These are phyloP conservation scores for Phytophthora megakarya DNA, from an alignment of 352 stramenopile species.

Conservation along the genomic window DNA sequence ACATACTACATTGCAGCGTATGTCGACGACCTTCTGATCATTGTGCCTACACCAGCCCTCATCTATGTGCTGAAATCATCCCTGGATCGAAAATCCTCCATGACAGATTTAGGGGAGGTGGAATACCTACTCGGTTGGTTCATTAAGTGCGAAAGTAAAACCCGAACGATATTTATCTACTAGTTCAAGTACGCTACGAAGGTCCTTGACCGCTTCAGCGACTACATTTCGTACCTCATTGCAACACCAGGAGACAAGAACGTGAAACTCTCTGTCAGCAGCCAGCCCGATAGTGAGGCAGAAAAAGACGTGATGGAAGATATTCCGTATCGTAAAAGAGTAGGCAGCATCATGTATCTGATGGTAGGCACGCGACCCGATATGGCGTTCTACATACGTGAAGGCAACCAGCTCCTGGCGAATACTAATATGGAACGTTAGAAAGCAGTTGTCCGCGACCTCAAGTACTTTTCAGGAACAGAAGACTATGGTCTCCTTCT, in stretches of 20 bases:
- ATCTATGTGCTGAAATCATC: slow-evolving; percentile 9
- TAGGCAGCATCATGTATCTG: too few species aligned
- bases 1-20: slow-evolving; percentile 3
- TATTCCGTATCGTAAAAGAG: too few species aligned
- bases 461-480: neutral
- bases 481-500: neutral
- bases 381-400: too few species aligned
- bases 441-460: neutral
- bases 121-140: slow-evolving; percentile 23
- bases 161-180: slow-evolving; percentile 24
- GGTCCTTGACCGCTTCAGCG: slow-evolving; percentile 22
- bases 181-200: slow-evolving; percentile 30
- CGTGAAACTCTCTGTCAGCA: too few species aligned
- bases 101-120: slow-evolving; percentile 23
- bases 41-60: slow-evolving; percentile 12
- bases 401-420: too few species aligned
- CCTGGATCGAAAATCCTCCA: slow-evolving; percentile 13
- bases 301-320: too few species aligned
- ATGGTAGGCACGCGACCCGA: too few species aligned
- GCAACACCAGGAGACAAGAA: too few species aligned
- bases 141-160: slow-evolving; percentile 23
- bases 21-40: slow-evolving; percentile 9
- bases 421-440: neutral
- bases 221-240: slow-evolving; percentile 11
- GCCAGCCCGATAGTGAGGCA: too few species aligned